Evolutionary conservation across 345 rosid species (phyloP).

Genomic region (Anastatica hierochuntica): DNA sequence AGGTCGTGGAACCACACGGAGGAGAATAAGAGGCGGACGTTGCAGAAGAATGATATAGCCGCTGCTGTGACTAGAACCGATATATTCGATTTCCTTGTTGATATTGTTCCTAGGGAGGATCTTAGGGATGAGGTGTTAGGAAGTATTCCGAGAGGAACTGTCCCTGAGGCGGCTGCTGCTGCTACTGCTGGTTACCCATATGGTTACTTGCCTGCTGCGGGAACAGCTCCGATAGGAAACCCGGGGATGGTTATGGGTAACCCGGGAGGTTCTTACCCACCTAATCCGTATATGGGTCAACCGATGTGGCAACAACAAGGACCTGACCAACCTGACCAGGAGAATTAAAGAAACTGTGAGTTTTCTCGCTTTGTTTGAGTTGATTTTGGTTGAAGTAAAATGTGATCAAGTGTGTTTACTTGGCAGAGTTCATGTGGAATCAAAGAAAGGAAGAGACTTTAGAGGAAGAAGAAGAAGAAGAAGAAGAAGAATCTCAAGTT

Average conservation of each 20-base stretch:
- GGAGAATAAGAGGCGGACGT: constrained; percentile 91
- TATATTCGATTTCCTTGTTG: constrained; percentile 86
- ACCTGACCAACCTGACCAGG: constrained; percentile 64
- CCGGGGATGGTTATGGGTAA: constrained; percentile 10
- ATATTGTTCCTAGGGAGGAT: constrained; percentile 93
- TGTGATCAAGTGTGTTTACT: not conserved
- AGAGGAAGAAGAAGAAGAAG: constrained; percentile 14
- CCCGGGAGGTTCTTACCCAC: constrained; percentile 56
- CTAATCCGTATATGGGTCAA: constrained; percentile 62
- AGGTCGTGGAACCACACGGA: constrained; percentile 97
- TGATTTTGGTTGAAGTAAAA: not conserved
- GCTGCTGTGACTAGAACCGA: constrained; percentile 95
- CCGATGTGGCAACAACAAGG: constrained; percentile 71
- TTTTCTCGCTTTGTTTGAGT: not conserved
- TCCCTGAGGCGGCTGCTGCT: constrained; percentile 48
- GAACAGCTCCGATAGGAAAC: constrained; percentile 23
- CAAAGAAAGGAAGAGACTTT: constrained; percentile 17
- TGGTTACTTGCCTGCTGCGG: constrained; percentile 66
- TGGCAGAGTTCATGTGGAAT: constrained; percentile 11
- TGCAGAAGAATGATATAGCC: constrained; percentile 92
- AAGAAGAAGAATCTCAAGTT: no score
- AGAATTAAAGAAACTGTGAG: constrained; percentile 23
- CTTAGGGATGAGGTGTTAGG: constrained; percentile 68
- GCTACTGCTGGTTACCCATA: constrained; percentile 23
- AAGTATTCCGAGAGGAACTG: constrained; percentile 20